Evolutionary conservation across 108 stramenopile genomes (phyloP).

Genomic region (Fragilaria crotonensis): DNA sequence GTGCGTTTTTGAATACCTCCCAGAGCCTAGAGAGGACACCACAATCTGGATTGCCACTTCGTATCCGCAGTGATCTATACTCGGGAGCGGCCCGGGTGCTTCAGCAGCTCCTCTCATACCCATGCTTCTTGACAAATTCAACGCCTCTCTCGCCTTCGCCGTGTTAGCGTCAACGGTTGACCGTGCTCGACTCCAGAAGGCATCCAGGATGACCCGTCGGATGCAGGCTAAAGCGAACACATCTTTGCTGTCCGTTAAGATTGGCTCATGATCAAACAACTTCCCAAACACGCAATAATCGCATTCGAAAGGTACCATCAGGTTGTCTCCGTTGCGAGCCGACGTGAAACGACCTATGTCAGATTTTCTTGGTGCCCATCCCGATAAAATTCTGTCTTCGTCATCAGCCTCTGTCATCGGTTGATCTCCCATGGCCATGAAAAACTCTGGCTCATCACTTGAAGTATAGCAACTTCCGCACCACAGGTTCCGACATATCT

Average conservation of each 20-base stretch:
- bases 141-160: neutral
- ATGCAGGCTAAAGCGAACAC: conserved; percentile 27
- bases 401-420: too few relatives aligned
- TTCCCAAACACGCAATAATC: neutral
- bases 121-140: neutral
- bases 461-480: too few relatives aligned
- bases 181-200: conserved; percentile 30
- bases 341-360: too few relatives aligned
- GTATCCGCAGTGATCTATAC: too few relatives aligned
- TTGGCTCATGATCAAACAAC: neutral
- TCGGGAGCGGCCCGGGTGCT: conserved; percentile 5
- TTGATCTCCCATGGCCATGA: too few relatives aligned
- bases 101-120: neutral
- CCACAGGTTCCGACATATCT: too few relatives aligned
- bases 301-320: neutral
- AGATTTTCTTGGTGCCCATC: too few relatives aligned
- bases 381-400: too few relatives aligned
- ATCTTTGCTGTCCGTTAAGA: neutral
- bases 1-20: conserved; percentile 6
- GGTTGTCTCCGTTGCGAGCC: neutral
- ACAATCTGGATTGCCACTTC: conserved; percentile 24
- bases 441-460: too few relatives aligned
- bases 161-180: conserved; percentile 24
- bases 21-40: conserved; percentile 8
- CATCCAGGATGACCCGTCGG: too few relatives aligned